Conservation (phyloP, 495 filamentous ascomycete genomes). For the Penicillium nucicola region DNA sequence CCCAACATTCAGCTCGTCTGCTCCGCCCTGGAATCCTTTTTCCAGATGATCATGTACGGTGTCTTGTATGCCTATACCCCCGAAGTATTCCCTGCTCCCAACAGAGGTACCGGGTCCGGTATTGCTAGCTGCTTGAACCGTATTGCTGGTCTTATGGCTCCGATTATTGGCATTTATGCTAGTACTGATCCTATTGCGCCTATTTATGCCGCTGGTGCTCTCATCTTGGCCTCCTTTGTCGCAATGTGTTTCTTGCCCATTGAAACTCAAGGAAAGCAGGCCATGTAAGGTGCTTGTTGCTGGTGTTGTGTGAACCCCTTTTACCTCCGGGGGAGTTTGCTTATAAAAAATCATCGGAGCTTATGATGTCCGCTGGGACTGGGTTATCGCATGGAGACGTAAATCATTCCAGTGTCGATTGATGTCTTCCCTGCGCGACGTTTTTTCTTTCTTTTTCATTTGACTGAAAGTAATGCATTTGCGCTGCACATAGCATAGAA, state of each 20-base stretch:
- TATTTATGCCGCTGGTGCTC: slow-evolving; percentile 42
- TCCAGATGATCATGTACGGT: slow-evolving; percentile 55
- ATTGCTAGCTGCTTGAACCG: slow-evolving; percentile 52
- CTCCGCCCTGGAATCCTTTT: slow-evolving; percentile 47
- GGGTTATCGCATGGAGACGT: too few relatives aligned
- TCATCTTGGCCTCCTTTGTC: slow-evolving; percentile 41
- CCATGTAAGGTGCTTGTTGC: slow-evolving; percentile 22
- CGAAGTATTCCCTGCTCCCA: slow-evolving; percentile 54
- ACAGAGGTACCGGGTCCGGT: slow-evolving; percentile 53
- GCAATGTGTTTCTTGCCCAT: slow-evolving; percentile 46
- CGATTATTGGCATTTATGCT: slow-evolving; percentile 48
- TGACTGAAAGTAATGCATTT: too few relatives aligned
- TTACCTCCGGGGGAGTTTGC: too few relatives aligned
- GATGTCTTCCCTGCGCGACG: too few relatives aligned
- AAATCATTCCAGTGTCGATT: too few relatives aligned
- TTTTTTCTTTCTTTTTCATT: too few relatives aligned
- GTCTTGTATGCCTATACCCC: slow-evolving; percentile 56
- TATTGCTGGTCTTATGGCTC: slow-evolving; percentile 48
- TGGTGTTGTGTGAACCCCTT: not conserved
- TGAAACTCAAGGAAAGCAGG: slow-evolving; percentile 43
- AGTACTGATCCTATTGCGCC: slow-evolving; percentile 35
- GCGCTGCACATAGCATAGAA: too few relatives aligned
- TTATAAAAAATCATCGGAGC: too few relatives aligned
- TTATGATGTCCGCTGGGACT: too few relatives aligned
- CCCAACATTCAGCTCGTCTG: slow-evolving; percentile 45